Evolutionary conservation across 1,284 basidiomycete species (phyloP).

Genomic region (Marasmius fiardii): DNA sequence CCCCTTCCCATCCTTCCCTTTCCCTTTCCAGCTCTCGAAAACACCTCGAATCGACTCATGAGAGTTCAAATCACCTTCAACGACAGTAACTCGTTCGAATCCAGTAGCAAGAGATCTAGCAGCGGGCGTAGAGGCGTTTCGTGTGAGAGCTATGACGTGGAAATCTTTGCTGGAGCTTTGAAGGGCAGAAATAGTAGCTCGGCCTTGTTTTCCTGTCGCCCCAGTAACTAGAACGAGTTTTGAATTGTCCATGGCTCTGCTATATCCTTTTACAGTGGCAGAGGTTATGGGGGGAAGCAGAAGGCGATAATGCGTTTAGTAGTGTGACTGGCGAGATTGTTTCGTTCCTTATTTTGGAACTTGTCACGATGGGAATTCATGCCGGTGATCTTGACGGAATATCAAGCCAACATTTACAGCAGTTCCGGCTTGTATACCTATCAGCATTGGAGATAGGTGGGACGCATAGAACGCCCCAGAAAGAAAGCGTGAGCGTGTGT

Average conservation of each 20-base stretch:
- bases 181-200: not conserved
- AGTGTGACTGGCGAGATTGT: no score
- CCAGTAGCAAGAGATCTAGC: conserved; percentile 25
- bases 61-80: conserved; percentile 32
- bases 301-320: no score
- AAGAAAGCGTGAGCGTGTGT: no score
- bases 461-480: no score
- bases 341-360: no score
- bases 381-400: no score
- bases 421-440: no score
- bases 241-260: not conserved
- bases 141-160: conserved; percentile 36
- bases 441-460: no score
- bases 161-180: conserved; percentile 18
- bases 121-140: conserved; percentile 27
- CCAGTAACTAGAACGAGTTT: conserved; percentile 9
- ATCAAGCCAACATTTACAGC: no score
- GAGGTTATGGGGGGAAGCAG: not conserved
- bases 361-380: no score
- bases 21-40: conserved; percentile 23
- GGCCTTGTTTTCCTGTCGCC: conserved; percentile 11
- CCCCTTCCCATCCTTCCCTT: conserved; percentile 19
- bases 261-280: not conserved
- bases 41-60: conserved; percentile 26
- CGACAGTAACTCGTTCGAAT: conserved; percentile 13